Conservation (phyloP, 805 yeast species). For the Pichia cabralensis region DNA sequence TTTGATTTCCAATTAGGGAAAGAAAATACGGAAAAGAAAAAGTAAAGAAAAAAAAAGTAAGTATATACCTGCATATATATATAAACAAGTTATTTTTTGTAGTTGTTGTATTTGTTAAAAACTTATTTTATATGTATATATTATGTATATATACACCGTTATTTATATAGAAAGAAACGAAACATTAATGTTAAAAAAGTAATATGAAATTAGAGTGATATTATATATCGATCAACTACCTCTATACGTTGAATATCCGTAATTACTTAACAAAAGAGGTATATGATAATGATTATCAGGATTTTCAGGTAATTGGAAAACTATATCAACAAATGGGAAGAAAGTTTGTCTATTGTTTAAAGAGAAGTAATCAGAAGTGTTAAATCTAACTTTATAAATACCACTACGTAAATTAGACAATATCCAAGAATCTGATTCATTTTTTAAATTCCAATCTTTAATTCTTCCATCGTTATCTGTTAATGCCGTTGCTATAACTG, state of each 20-base stretch:
- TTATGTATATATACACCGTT: too few species aligned
- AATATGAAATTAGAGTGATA: too few species aligned
- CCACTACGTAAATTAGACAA: conserved; percentile 39
- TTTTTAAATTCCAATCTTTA: conserved; percentile 41
- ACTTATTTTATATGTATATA: neutral
- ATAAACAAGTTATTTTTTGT: too few species aligned
- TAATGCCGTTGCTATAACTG: conserved; percentile 53
- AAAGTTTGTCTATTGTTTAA: conserved; percentile 40
- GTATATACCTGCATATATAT: too few species aligned
- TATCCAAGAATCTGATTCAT: conserved; percentile 32
- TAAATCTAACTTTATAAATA: conserved; percentile 64
- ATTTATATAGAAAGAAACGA: too few species aligned
- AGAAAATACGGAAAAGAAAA: too few species aligned
- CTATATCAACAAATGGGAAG: conserved; percentile 82
- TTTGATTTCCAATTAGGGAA: conserved; percentile 7
- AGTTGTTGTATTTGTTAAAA: too few species aligned
- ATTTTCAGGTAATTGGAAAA: conserved; percentile 54
- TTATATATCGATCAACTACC: conserved; percentile 49
- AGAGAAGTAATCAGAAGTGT: conserved; percentile 57
- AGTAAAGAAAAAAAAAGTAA: too few species aligned
- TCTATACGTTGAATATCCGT: conserved; percentile 84
- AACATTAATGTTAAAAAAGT: neutral
- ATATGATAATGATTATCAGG: conserved; percentile 82
- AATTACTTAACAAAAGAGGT: conserved; percentile 75
- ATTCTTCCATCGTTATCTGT: conserved; percentile 82